Evolutionary conservation across 1,284 basidiomycete species (phyloP).

Genomic region (Ceratobasidium sp.): DNA sequence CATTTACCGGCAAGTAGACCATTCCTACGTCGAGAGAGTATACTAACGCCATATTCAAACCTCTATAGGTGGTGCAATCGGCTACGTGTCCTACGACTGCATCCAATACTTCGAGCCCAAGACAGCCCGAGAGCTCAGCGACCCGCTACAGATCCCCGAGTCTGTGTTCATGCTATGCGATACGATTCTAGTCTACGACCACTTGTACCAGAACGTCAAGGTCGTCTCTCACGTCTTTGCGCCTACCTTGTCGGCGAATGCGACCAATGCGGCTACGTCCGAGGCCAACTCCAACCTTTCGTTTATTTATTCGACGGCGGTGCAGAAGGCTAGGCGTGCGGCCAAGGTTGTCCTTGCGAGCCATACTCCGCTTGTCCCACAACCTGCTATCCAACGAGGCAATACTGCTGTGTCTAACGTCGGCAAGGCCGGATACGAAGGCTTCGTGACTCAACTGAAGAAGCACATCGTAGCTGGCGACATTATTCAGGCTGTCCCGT

Average conservation of each 20-base stretch:
- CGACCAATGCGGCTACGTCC: constrained; percentile 59
- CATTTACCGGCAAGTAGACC: constrained; percentile 77
- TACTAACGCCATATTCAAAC: background rate
- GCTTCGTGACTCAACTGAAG: constrained; percentile 92
- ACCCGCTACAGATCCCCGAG: constrained; percentile 90
- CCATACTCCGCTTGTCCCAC: constrained; percentile 69
- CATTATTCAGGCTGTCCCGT: constrained; percentile 99
- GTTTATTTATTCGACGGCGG: constrained; percentile 86
- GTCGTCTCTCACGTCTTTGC: constrained; percentile 96
- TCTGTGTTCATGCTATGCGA: constrained; percentile 97
- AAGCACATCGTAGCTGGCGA: constrained; percentile 96
- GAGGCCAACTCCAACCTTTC: constrained; percentile 67
- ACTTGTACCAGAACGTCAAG: constrained; percentile 95
- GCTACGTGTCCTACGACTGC: constrained; percentile 97
- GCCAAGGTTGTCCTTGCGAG: constrained; percentile 74
- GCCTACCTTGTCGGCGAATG: constrained; percentile 66
- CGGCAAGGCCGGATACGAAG: constrained; percentile 93
- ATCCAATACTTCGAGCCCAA: constrained; percentile 98
- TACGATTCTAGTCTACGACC: constrained; percentile 95
- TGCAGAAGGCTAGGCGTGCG: constrained; percentile 80
- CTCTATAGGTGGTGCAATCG: constrained; percentile 88
- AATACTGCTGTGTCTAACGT: constrained; percentile 83
- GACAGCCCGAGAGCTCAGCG: constrained; percentile 79
- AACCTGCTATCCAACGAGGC: constrained; percentile 70
- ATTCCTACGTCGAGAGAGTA: background rate